Base-by-base conservation (phyloP, 805 yeast species). In the Sugiyamaella smithiae region DNA sequence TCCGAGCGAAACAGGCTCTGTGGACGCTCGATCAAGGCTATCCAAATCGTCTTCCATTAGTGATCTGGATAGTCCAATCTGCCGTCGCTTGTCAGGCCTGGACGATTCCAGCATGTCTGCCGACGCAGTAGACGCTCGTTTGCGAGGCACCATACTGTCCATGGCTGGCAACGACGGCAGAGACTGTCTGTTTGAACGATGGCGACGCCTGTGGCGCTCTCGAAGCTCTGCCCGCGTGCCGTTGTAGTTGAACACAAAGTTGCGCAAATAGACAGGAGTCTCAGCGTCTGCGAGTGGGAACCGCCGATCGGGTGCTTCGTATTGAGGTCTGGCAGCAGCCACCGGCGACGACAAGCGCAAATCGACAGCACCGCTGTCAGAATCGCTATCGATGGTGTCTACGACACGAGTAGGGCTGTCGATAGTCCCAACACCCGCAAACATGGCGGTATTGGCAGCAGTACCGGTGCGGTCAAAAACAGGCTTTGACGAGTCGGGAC, bases 231-330 rank as follows among this genome's bases (percentile, higher is more conserved):
- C 53, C 16, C 40, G 37, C 14, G 47, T 45, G 36, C 68, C 69
- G 25, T 55, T 51, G 20, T 57, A 54, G 7, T 44, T 43, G 48
- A 64, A 67, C n/a, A 49, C 45, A 51, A 67, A 67, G 16, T 57
- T 57, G n/a, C 53, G 57, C 12, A 67, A 58, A 29, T 52, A 52
- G 43, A 51, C 54, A 14, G 71, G 71, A 8, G 70, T 67, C 16
- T 64, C 58, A 16, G 61, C 59, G 17, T 50, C 43, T 7, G 63
- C 64, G 43, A 67, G 60, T 11, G 71, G 71, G 45, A 40, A 35
- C 22, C 38, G 38, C 22, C 38, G 38, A 19, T 35, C 38, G 5
- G 38, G 19, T 26, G 29, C 29, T 26, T 26, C 11, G 29, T 26
- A 11, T 8, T 26, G 29, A 26, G 29, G 29, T 7, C 11, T 26